A percentile compares a stretch with the other conserved stretches of the same genome.
These are phyloP conservation scores for Margaritispora aquatica DNA, from an alignment of 495 filamentous ascomycete genomes.

Conservation along the genomic window DNA sequence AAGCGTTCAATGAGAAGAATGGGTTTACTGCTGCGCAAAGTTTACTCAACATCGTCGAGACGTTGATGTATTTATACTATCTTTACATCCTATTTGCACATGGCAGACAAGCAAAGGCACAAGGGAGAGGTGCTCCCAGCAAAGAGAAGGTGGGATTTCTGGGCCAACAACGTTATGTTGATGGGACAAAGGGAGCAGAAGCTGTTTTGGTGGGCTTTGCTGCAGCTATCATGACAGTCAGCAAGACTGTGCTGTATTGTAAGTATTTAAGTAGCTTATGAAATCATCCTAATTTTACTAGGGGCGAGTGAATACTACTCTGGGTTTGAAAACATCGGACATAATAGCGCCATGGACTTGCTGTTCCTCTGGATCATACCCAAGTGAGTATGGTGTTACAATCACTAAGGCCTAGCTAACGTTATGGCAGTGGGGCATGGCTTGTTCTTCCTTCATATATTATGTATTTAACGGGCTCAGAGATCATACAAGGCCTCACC, in stretches of 20 bases:
- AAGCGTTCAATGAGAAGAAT: constrained; percentile 61
- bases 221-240: constrained; percentile 71
- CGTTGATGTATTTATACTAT: constrained; percentile 62
- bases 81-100: constrained; percentile 51
- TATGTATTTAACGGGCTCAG: constrained; percentile 58
- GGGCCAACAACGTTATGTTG: constrained; percentile 44
- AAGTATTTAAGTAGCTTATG: constrained; percentile 27
- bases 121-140: constrained; percentile 33
- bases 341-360: constrained; percentile 55
- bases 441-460: constrained; percentile 66
- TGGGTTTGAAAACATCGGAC: constrained; percentile 72
- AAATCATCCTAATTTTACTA: constrained; percentile 25
- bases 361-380: constrained; percentile 70
- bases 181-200: constrained; percentile 51
- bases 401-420: constrained; percentile 6
- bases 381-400: constrained; percentile 52
- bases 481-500: constrained; percentile 65
- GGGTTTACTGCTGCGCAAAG: constrained; percentile 81
- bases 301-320: constrained; percentile 74
- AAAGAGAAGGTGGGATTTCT: constrained; percentile 37
- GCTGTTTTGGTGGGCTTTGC: constrained; percentile 64
- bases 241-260: constrained; percentile 88
- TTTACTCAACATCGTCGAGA: constrained; percentile 68
- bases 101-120: constrained; percentile 31
- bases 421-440: constrained; percentile 61